phyloP scores from a whole-genome alignment of 176 grass and related monocot species.

The Eremochloa ophiuroides region DNA sequence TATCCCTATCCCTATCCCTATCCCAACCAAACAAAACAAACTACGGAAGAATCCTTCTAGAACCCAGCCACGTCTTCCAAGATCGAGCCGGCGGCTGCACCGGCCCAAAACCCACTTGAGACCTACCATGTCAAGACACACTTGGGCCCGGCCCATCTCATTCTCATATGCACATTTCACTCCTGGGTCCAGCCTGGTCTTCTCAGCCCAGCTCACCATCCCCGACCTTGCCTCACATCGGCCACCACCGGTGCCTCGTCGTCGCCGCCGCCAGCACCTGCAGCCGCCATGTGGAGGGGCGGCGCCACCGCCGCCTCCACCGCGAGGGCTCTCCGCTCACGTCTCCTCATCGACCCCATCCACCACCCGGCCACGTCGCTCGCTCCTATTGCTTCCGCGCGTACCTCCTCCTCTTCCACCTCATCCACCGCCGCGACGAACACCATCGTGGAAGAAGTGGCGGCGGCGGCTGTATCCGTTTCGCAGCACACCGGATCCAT shows the following conservation, averaged over 20 bases:
- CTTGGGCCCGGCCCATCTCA: no score
- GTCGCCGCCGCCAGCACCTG: neutral
- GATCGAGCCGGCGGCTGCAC: no score
- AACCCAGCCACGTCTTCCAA: no score
- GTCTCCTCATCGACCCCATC: conserved; percentile 3
- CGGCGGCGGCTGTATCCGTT: conserved; percentile 32
- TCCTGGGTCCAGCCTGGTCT: no score
- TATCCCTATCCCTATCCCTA: no score
- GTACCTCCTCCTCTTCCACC: conserved; percentile 4
- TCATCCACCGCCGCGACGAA: conserved; percentile 9
- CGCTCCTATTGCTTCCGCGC: neutral
- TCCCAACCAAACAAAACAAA: no score
- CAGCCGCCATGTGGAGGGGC: conserved; percentile 54
- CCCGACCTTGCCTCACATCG: neutral
- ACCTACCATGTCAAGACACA: no score
- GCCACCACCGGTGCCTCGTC: neutral
- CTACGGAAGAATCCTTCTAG: no score
- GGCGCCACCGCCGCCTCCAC: conserved; percentile 19
- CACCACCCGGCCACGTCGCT: neutral
- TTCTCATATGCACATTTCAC: no score
- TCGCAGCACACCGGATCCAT: conserved; percentile 33
- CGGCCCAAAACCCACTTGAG: no score
- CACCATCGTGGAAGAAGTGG: conserved; percentile 33
- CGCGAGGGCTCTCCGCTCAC: conserved; percentile 36
- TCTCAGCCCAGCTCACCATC: neutral